Evolutionary conservation across 371 early-diverging fungal species (phyloP).

Genomic region (Mortierella sp.): DNA sequence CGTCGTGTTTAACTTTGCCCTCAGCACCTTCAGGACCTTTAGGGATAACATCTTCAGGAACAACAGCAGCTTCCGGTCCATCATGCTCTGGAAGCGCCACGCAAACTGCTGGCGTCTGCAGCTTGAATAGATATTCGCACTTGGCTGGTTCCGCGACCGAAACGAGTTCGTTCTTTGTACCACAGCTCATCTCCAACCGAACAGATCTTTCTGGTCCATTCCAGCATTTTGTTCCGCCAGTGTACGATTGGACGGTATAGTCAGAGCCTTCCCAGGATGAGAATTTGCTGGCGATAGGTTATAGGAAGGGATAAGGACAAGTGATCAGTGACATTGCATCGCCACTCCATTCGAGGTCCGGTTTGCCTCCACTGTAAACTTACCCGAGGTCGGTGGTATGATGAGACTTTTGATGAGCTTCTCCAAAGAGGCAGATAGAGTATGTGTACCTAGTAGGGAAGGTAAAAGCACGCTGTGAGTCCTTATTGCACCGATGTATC

Average conservation of each 20-base stretch:
- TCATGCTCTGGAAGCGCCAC: constrained; percentile 13
- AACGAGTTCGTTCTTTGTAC: constrained; percentile 70
- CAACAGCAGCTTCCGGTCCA: not conserved
- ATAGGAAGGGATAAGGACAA: not conserved
- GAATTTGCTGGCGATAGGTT: constrained; percentile 26
- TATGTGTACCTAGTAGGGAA: constrained; percentile 74
- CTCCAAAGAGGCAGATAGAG: constrained; percentile 83
- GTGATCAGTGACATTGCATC: constrained; percentile 41
- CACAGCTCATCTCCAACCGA: constrained; percentile 70
- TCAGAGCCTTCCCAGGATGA: constrained; percentile 46
- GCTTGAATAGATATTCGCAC: constrained; percentile 85
- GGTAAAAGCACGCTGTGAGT: no score
- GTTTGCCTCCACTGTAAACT: constrained; percentile 7
- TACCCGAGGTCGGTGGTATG: constrained; percentile 77
- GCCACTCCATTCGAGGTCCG: no score
- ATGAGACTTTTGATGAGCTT: constrained; percentile 75
- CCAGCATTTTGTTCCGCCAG: constrained; percentile 88
- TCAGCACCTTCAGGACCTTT: not conserved
- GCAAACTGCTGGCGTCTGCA: constrained; percentile 86
- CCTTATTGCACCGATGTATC: no score
- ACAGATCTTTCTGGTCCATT: constrained; percentile 89
- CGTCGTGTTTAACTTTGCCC: not conserved
- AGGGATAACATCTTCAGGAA: no score
- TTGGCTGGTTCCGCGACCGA: constrained; percentile 90
- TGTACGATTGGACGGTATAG: constrained; percentile 71